Evolutionary conservation across 2,329 filamentous ascomycete genomes (phyloP).

Genomic region (Xylaria sp.): DNA sequence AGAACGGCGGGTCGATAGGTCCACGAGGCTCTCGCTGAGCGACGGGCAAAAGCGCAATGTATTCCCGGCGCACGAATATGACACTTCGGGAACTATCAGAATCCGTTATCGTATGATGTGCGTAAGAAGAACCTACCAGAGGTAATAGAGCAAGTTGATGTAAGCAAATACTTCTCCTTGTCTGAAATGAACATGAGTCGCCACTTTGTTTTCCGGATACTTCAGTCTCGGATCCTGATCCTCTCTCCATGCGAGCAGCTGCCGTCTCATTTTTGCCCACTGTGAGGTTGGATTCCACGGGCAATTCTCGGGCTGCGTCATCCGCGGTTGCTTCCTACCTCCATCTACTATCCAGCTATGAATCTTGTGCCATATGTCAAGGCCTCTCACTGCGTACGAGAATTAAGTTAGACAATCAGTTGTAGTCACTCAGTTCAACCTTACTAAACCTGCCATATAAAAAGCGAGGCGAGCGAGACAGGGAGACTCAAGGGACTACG

Average conservation of each 20-base stretch:
- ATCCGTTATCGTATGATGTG: background rate
- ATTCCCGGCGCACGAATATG: conserved; percentile 23
- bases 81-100: conserved; percentile 10
- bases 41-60: conserved; percentile 23
- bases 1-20: conserved; percentile 25
- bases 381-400: conserved; percentile 12
- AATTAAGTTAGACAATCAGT: background rate
- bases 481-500: background rate
- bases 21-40: conserved; percentile 23
- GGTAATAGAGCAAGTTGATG: conserved; percentile 28
- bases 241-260: conserved; percentile 22
- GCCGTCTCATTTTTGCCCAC: conserved; percentile 25
- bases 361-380: conserved; percentile 28
- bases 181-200: conserved; percentile 25
- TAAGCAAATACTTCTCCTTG: conserved; percentile 29
- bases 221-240: conserved; percentile 25
- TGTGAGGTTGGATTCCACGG: conserved; percentile 25
- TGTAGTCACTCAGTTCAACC: background rate
- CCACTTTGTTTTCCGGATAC: conserved; percentile 26
- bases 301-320: conserved; percentile 25
- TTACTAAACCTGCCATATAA: too few species aligned
- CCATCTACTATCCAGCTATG: conserved; percentile 31
- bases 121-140: conserved; percentile 18
- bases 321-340: conserved; percentile 22
- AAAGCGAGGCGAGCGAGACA: background rate